A percentile compares a stretch with the other conserved stretches of the same genome.
phyloP scores from a whole-genome alignment of 1,284 basidiomycete species.

The Sporisorium sorghi region DNA sequence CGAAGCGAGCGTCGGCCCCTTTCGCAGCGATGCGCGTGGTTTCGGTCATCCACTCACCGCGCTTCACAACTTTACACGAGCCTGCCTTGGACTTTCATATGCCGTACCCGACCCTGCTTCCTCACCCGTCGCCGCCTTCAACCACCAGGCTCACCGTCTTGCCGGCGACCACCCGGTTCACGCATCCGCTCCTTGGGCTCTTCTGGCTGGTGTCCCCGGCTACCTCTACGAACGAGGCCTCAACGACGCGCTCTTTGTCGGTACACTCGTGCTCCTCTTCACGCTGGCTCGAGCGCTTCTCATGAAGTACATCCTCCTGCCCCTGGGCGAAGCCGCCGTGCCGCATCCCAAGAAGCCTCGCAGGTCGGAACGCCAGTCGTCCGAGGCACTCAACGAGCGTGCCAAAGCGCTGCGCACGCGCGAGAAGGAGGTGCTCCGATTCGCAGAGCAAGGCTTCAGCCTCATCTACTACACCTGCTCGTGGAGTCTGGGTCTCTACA shows the following conservation, averaged over 20 bases:
- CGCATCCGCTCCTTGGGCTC: constrained; percentile 38
- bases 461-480: constrained; percentile 82
- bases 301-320: constrained; percentile 58
- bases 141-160: constrained; percentile 23
- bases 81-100: constrained; percentile 57
- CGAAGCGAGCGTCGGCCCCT: constrained; percentile 49
- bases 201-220: constrained; percentile 43
- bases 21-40: constrained; percentile 59
- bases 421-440: constrained; percentile 81
- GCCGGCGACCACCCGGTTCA: constrained; percentile 8
- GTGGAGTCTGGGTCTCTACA: constrained; percentile 82
- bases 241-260: constrained; percentile 58
- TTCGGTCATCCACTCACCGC: constrained; percentile 62
- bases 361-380: constrained; percentile 17
- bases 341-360: constrained; percentile 27
- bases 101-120: constrained; percentile 34
- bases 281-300: constrained; percentile 53
- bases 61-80: constrained; percentile 58
- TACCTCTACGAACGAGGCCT: constrained; percentile 48
- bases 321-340: constrained; percentile 49
- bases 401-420: constrained; percentile 60
- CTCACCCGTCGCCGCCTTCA: constrained; percentile 40
- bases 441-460: constrained; percentile 95
- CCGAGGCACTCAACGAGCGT: constrained; percentile 24
- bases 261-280: constrained; percentile 60